Evolutionary conservation across 129 eudicot genomes (phyloP), one percentile per base, ranked within the genome.

Genomic region (Smallanthus sonchifolius): DNA sequence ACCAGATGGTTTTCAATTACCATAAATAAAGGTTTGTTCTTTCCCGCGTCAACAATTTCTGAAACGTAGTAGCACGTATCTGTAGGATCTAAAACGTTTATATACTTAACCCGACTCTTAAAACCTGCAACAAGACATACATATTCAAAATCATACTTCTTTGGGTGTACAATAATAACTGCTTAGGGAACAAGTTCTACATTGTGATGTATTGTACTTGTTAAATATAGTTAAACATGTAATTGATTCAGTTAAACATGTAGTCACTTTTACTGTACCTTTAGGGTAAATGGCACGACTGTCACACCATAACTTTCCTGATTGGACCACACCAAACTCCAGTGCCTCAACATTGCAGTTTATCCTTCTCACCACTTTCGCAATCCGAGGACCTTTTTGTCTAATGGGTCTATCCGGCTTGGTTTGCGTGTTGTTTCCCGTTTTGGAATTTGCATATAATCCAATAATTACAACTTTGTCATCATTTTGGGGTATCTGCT

Each of bases 311-410:
- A 85, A 75, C 76, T 88, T 86, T 70, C 87, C 97, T 48, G 85
- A 78, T 56, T 75, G 80, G 62, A 94, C 88, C 66, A 74, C 79
- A 44, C 99, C 99, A 81, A 47, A 89, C 49, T 87, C 91, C 80
- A 91, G 73, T 20, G 85, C 87, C 72, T 91, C 97, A 19, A 95
- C 96, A 51, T 82, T 78, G 79, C 92, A 91, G 72, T 82, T 91
- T 77, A 95, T 88, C 83, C 97, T 86, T 76, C 99, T 75, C 9
- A 95, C 94, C 43, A 95, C 87, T 81, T 91, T 95, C 1, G 99
- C 99, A 47, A 95, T 91, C 17, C 99, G 96, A 69, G 99, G 99
- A 36, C 99, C 99, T 76, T 87, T 95, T 61, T 84, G 94, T 71
- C 91, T 90, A 56, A 15, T 83, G 74, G 60, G 69, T 74, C 76